Evolutionary conservation across 371 early-diverging fungal genomes (phyloP).

Genomic region (Circinella minor): DNA sequence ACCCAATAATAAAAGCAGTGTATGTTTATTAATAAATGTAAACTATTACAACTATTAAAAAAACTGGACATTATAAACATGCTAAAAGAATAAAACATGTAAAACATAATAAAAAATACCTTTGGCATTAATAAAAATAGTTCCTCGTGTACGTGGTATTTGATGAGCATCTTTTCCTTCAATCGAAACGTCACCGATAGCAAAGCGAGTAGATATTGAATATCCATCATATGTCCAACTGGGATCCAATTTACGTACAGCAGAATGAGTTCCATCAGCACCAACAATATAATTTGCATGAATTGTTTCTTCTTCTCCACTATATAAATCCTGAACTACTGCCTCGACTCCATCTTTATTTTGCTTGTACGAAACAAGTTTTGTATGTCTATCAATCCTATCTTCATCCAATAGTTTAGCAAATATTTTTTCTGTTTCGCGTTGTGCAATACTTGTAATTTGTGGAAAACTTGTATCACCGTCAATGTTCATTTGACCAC

Average conservation of each 20-base stretch:
- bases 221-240: constrained; percentile 44
- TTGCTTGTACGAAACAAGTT: constrained; percentile 36
- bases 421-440: constrained; percentile 32
- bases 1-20: too few relatives aligned
- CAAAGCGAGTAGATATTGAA: constrained; percentile 28
- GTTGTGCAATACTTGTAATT: constrained; percentile 26
- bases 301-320: constrained; percentile 7
- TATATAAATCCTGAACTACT: not conserved
- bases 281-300: constrained; percentile 38
- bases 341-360: constrained; percentile 29
- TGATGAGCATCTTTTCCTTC: constrained; percentile 13
- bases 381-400: constrained; percentile 31
- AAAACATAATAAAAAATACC: not conserved
- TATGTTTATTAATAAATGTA: too few relatives aligned
- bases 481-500: too few relatives aligned
- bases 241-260: constrained; percentile 23
- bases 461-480: too few relatives aligned
- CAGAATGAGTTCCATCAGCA: constrained; percentile 48
- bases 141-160: not conserved
- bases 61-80: too few relatives aligned
- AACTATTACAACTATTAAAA: too few relatives aligned
- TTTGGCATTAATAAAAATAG: not conserved
- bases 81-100: too few relatives aligned
- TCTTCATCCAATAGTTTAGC: constrained; percentile 9
- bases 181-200: constrained; percentile 34